These are phyloP conservation scores for Coelastrella sp. DNA, from an alignment of 139 green algal genomes.

Conservation along the genomic window DNA sequence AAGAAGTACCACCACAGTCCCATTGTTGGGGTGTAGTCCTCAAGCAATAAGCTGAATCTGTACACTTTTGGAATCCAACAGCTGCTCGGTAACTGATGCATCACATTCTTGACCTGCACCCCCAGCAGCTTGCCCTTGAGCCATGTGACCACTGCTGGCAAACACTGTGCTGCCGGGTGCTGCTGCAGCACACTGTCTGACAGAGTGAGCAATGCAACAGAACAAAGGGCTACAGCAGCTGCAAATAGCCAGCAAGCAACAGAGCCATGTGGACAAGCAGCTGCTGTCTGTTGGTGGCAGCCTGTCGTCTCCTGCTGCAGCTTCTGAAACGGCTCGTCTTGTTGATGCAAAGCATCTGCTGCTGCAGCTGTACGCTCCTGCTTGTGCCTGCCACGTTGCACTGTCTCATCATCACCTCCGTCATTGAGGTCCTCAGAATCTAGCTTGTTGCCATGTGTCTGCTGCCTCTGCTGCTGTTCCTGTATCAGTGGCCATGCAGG, in stretches of 20 bases:
- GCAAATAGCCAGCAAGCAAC: not conserved
- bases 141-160: constrained; percentile 3
- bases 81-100: not conserved
- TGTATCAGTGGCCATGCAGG: not conserved
- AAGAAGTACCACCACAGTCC: constrained; percentile 87
- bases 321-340: not conserved
- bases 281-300: not conserved
- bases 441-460: not conserved
- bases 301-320: not conserved
- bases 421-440: not conserved
- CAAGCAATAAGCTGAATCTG: constrained; percentile 53
- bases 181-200: constrained; percentile 46
- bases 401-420: not conserved
- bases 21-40: constrained; percentile 78
- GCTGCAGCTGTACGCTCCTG: not conserved
- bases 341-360: not conserved
- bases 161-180: not conserved
- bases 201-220: not conserved
- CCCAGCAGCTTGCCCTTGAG: not conserved
- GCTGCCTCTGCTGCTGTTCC: constrained; percentile 20
- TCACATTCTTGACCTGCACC: not conserved
- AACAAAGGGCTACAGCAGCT: not conserved
- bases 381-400: not conserved
- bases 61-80: constrained; percentile 43
- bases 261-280: not conserved